Conservation (phyloP, 2,329 filamentous ascomycete species). For the Zalaria obscura region DNA sequence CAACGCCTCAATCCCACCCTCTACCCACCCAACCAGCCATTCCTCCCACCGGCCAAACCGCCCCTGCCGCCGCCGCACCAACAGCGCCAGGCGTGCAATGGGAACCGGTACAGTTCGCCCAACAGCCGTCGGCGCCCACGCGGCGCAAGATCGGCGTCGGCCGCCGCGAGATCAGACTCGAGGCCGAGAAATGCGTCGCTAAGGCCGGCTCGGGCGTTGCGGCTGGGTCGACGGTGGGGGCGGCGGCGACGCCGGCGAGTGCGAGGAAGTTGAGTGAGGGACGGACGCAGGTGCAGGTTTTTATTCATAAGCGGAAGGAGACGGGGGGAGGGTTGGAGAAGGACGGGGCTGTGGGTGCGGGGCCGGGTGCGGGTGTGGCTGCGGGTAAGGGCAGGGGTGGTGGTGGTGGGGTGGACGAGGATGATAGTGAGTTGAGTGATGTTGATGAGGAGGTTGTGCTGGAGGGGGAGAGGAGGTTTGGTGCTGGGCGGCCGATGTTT, state of each 20-base stretch:
- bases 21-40: background rate
- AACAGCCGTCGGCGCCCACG: conserved; percentile 8
- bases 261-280: background rate
- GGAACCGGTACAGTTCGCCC: conserved; percentile 1
- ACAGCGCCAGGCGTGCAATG: conserved; percentile 5
- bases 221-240: conserved; percentile 1
- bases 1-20: background rate
- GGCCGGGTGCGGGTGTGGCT: conserved; percentile 11
- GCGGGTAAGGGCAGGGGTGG: conserved; percentile 43
- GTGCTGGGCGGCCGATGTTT: conserved; percentile 1
- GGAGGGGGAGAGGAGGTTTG: conserved; percentile 5
- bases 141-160: conserved; percentile 43
- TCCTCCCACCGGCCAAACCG: background rate
- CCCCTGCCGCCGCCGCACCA: conserved; percentile 1
- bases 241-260: conserved; percentile 1
- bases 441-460: conserved; percentile 25
- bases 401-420: conserved; percentile 37
- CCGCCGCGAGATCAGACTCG: conserved; percentile 42
- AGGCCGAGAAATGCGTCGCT: conserved; percentile 41
- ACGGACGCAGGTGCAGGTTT: conserved; percentile 10
- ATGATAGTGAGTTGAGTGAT: conserved; percentile 41
- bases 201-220: conserved; percentile 9
- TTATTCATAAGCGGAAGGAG: conserved; percentile 10
- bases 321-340: conserved; percentile 22
- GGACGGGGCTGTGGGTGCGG: conserved; percentile 23